Conservation (phyloP, 768 basidiomycete genomes). For the Podaxis carcinomalis region DNA sequence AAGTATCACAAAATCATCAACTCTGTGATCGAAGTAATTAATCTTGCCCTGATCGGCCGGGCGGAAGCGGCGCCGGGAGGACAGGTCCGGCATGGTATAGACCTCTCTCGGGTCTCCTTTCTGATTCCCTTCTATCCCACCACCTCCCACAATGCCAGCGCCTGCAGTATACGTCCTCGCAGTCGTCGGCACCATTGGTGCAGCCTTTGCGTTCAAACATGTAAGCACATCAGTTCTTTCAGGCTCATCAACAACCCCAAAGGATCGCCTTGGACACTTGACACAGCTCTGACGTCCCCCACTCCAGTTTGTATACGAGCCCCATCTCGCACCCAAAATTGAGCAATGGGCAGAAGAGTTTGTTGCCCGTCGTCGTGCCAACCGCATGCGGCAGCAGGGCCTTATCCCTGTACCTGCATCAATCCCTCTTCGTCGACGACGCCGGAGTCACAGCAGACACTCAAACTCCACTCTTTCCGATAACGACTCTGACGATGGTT, state of each 20-base stretch:
- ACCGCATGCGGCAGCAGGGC: conserved; percentile 22
- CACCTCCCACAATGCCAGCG: conserved; percentile 24
- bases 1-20: too few relatives aligned
- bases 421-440: conserved; percentile 18
- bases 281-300: conserved; percentile 15
- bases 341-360: conserved; percentile 44
- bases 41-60: neutral
- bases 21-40: neutral
- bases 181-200: conserved; percentile 46
- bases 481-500: conserved; percentile 17
- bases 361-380: conserved; percentile 27
- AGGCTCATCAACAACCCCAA: neutral
- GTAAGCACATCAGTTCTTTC: conserved; percentile 28
- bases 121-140: neutral
- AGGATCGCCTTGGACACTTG: conserved; percentile 12
- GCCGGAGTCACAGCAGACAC: conserved; percentile 15
- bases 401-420: conserved; percentile 17
- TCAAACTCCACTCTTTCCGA: conserved; percentile 16
- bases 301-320: conserved; percentile 62
- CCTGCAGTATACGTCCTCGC: conserved; percentile 49
- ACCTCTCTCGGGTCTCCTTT: neutral
- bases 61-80: neutral
- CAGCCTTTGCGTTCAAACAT: conserved; percentile 54
- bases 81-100: neutral
- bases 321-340: conserved; percentile 59